Evolutionary conservation across 345 rosid genomes (phyloP), one percentile per base, ranked within the genome.

Genomic region (Gossypium anomalum): DNA sequence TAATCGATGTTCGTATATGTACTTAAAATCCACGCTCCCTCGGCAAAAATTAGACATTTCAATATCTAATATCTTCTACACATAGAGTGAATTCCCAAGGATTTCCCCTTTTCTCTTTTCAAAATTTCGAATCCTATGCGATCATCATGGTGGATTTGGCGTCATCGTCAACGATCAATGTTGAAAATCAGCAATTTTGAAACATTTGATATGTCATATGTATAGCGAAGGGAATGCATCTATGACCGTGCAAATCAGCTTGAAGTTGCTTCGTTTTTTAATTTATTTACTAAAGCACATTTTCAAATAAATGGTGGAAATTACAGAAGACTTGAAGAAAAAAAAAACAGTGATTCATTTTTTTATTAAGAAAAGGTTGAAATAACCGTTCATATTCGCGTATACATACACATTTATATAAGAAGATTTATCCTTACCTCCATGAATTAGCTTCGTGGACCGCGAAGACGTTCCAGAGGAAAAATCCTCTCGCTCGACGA

Each of bases 401-500:
- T n/a, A 41, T 4, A n/a, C 13, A 60, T 6, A 60, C 65, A 27
- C 23, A 64, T 64, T 34, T n/a, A 41, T 10, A 43, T 5, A 55
- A 10, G 69, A 9, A 53, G 52, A 55, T 51, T 15, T 47, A 8
- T 17, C 70, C 67, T 17, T 82, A 86, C 98, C 98, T 86, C 98
- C 98, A 65, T 94, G 98, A 77, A 94, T 92, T 27, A 94, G 84
- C 84, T 94, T 95, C 0, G 99, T 95, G 20, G 99, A 95, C 81
- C 99, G 82, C 2, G 99, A 95, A 72, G 98, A 95, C 8, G 99
- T 91, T 7, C 99, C 99, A 5, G 97, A 93, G 25, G 98, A 82
- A 85, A 95, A 95, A 79, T 95, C 99, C 76, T 95, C 99, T 20
- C 99, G 84, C 86, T 95, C 99, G 0, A 93, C 96, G 9, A 95